These are phyloP conservation scores for Pichia eremophila DNA, from an alignment of 805 yeast species.

Conservation along the genomic window DNA sequence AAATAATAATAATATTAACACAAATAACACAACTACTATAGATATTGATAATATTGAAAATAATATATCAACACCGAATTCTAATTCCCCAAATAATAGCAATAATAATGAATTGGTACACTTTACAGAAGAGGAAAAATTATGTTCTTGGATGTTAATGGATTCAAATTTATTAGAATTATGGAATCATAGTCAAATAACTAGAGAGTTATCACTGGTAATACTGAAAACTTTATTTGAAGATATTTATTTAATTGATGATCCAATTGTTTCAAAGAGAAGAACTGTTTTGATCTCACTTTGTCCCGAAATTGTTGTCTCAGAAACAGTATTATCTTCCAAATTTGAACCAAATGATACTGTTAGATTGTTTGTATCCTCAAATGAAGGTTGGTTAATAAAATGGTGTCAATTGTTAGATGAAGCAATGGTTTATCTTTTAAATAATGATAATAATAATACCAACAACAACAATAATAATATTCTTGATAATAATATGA, in stretches of 20 bases:
- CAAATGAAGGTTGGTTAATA: constrained; percentile 77
- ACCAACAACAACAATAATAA: not conserved
- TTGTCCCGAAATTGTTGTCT: constrained; percentile 75
- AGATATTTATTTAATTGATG: constrained; percentile 86
- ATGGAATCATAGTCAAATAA: constrained; percentile 57
- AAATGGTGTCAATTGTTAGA: constrained; percentile 56
- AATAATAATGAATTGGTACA: not conserved
- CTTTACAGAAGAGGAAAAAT: constrained; percentile 37
- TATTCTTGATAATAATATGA: not conserved
- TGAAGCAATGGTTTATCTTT: constrained; percentile 31
- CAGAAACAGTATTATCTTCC: constrained; percentile 50
- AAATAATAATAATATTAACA: constrained; percentile 1
- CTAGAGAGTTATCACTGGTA: constrained; percentile 69
- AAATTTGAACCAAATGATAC: constrained; percentile 61
- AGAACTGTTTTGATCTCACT: constrained; percentile 69
- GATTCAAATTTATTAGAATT: constrained; percentile 64
- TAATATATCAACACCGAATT: not conserved
- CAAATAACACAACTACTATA: not conserved
- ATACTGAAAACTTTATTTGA: constrained; percentile 84
- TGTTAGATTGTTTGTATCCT: constrained; percentile 54
- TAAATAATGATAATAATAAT: constrained; percentile 6
- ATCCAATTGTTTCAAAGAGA: constrained; percentile 78
- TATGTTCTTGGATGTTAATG: constrained; percentile 80
- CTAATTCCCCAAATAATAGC: not conserved
- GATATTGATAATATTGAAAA: constrained; percentile 3